Evolutionary conservation across 1,284 basidiomycete species (phyloP).

Genomic region (Melampsora larici-populina): DNA sequence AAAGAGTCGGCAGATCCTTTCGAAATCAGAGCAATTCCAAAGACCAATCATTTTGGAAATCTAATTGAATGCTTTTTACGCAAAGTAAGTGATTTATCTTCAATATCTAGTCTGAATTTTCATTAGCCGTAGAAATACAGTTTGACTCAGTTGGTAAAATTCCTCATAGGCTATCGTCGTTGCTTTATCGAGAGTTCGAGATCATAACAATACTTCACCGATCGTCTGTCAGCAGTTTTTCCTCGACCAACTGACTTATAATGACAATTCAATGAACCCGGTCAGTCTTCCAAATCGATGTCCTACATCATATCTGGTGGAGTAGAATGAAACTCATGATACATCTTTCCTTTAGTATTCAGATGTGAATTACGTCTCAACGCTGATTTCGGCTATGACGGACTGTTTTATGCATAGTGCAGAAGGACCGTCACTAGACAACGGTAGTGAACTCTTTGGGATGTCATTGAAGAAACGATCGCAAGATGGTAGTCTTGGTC

Average conservation of each 20-base stretch:
- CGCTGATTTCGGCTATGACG: slow-evolving; percentile 18
- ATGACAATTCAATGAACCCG: slow-evolving; percentile 87
- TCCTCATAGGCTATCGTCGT: slow-evolving; percentile 65
- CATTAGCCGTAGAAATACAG: slow-evolving; percentile 26
- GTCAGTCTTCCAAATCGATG: slow-evolving; percentile 58
- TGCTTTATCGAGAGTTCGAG: slow-evolving; percentile 77
- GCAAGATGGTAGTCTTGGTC: slow-evolving; percentile 54
- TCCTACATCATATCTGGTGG: no score
- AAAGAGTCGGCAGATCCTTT: slow-evolving; percentile 74
- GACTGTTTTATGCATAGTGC: slow-evolving; percentile 27
- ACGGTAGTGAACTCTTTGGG: slow-evolving; percentile 50
- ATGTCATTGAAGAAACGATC: slow-evolving; percentile 23
- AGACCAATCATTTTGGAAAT: slow-evolving; percentile 90
- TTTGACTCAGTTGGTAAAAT: slow-evolving; percentile 44
- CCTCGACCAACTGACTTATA: slow-evolving; percentile 83
- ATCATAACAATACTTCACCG: slow-evolving; percentile 74
- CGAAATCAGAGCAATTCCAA: slow-evolving; percentile 76
- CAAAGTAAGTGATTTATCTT: slow-evolving; percentile 62
- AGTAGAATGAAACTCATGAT: background rate
- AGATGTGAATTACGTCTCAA: slow-evolving; percentile 34
- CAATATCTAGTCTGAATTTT: background rate
- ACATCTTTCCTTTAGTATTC: slow-evolving; percentile 33
- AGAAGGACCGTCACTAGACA: slow-evolving; percentile 38
- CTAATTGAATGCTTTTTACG: slow-evolving; percentile 89
- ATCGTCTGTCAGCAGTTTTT: slow-evolving; percentile 84